These are phyloP conservation scores for Cutaneotrichosporon sp. DNA, from an alignment of 1,284 basidiomycete species.

Conservation along the genomic window DNA sequence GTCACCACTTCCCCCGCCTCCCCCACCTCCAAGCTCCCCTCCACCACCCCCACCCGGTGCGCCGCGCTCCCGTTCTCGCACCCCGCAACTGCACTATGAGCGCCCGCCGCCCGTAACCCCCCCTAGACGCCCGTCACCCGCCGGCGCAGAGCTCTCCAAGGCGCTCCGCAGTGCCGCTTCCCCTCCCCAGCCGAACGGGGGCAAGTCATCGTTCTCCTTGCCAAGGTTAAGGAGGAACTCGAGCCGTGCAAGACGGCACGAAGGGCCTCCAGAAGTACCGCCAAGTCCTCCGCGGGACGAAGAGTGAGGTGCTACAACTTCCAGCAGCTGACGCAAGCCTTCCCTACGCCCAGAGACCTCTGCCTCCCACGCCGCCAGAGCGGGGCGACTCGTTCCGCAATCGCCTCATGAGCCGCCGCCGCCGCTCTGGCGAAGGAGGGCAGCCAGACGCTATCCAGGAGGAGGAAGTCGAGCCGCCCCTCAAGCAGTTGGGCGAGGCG, in stretches of 20 bases:
- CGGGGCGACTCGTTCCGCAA: background rate
- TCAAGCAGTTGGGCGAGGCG: background rate
- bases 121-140: background rate
- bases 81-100: background rate
- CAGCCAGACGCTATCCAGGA: background rate
- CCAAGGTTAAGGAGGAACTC: slow-evolving; percentile 5
- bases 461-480: background rate
- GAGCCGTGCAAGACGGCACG: background rate
- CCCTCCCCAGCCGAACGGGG: background rate
- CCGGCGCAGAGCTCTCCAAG: background rate
- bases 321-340: slow-evolving; percentile 2
- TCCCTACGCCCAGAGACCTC: slow-evolving; percentile 19
- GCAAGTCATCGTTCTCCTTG: background rate
- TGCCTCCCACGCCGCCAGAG: slow-evolving; percentile 15
- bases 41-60: background rate
- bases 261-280: background rate
- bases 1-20: background rate
- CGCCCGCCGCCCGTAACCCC: background rate
- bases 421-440: background rate
- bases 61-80: background rate
- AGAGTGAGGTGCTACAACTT: background rate
- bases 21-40: background rate
- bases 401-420: slow-evolving; percentile 8
- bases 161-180: background rate
- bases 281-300: background rate